A percentile compares a stretch with the other conserved stretches of the same genome.
Conservation (phyloP, 1,139 yeast species). For the Dujonia santamariae region DNA sequence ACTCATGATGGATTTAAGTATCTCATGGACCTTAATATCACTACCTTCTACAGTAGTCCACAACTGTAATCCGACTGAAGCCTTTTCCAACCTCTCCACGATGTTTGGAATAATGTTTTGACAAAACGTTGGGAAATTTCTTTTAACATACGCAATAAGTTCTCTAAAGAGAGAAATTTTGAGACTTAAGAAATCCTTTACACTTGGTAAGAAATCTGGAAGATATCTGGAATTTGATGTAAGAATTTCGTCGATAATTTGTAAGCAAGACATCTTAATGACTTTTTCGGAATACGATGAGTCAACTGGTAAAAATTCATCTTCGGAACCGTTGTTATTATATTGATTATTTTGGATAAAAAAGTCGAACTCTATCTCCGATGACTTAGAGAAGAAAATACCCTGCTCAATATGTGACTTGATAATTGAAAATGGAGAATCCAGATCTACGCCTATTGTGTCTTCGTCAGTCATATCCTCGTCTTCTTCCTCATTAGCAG, state of each 20-base stretch:
- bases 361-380: slow-evolving; percentile 57
- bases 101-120: slow-evolving; percentile 30
- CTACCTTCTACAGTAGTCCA: slow-evolving; percentile 35
- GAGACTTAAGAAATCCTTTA: slow-evolving; percentile 21
- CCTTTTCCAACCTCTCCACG: slow-evolving; percentile 53
- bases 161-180: slow-evolving; percentile 29
- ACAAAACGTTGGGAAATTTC: slow-evolving; percentile 43
- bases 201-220: slow-evolving; percentile 27
- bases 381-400: slow-evolving; percentile 52
- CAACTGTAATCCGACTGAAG: slow-evolving; percentile 50
- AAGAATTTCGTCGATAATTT: slow-evolving; percentile 54
- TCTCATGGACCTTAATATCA: slow-evolving; percentile 6
- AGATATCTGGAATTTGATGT: slow-evolving; percentile 40
- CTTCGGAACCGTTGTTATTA: background rate
- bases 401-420: slow-evolving; percentile 83
- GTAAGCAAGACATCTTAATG: slow-evolving; percentile 47
- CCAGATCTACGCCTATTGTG: background rate
- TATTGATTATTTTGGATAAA: background rate
- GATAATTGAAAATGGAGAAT: slow-evolving; percentile 37
- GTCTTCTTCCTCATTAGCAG: slow-evolving; percentile 17
- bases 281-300: slow-evolving; percentile 25
- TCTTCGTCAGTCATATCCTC: slow-evolving; percentile 11
- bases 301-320: slow-evolving; percentile 19
- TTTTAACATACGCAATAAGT: slow-evolving; percentile 43
- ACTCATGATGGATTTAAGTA: slow-evolving; percentile 16